Evolutionary conservation across 2,329 filamentous ascomycete genomes (phyloP), one percentile per base, ranked within the genome.

Genomic region (Fusarium anthophilum): DNA sequence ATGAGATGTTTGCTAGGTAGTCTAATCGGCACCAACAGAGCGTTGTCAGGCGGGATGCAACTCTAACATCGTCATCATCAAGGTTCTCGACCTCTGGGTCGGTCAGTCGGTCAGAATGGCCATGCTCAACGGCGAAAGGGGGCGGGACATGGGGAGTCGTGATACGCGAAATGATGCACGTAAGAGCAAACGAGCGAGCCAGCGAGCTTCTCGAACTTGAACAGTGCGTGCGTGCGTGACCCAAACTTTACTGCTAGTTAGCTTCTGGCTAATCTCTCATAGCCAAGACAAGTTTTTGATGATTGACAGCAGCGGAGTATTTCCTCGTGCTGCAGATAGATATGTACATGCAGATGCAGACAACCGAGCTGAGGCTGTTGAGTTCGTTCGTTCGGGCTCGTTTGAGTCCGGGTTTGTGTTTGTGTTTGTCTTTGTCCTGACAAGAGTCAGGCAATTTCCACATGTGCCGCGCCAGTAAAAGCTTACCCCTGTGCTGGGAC

Each of bases 161-260:
- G 70, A 72, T 72, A 72, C 70, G 64, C 70, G 70, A 72, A 72
- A 72, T 72, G 69, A 72, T 72, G 69, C 69, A 69, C 44, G 66
- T 63, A 68, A 37, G 35, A 37, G 35, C 35, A 72, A 35, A 35
- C 14, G 53, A 69, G 45, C n/a, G 64, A 63, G 45, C 30, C 35
- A 51, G 45, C 35, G 54, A 69, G 69, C 69, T 63, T 72, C 69
- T 72, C 63, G 63, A 72, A 72, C 47, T 47, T 38, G 28, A n/a
- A 61, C 43, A 58, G 35, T 38, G 48, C n/a, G n/a, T 38, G 48
- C n/a, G n/a, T 61, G n/a, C 14, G 17, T 60, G 58, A 39, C 28
- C 47, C 57, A 39, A 69, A 44, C 39, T 56, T 35, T 47, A 38
- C 56, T 63, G 57, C 39, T 35, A 35, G 54, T 30, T 26, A 35